Evolutionary conservation across 2,329 filamentous ascomycete genomes (phyloP), one percentile per base, ranked within the genome.

Genomic region (Zymoseptoria pseudotritici): DNA sequence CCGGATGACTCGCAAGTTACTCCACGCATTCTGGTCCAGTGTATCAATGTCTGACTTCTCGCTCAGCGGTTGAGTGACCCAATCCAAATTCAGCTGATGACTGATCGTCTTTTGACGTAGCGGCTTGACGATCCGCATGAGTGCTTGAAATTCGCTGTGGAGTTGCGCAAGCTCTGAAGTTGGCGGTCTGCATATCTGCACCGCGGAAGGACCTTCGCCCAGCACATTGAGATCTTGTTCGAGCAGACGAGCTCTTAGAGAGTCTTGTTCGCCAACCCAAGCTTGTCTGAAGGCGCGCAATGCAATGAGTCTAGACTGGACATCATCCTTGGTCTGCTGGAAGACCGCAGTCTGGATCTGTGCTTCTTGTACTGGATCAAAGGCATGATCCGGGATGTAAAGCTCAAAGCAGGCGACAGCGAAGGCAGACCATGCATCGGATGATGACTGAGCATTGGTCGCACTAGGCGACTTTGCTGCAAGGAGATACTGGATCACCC

Each of bases 361-460:
- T 6, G 82, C 75, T 55, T 77, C 78, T 36, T 86, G 72, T 1
- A 85, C 85, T 1, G 94, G 94, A 72, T 99, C 94, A 68, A 93
- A 94, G 3, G 89, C 83, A 65, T 87, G 86, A 72, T 96, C 88
- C 0, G 95, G 92, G 2, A 97, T 86, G 70, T 93, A 97, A 2
- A 97, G 80, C 63, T 83, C 83, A 54, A 97, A 79, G 49, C 87
- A 84, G 17, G 87, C 86, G 20, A 92, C 75, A 1, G 90, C 87
- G 61, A 96, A 86, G 55, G 88, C 81, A 26, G 91, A 80, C 85
- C 92, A 94, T 4, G 89, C 87, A 21, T 70, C 56, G 4, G 87
- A 75, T 20, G 84, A 81, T 5, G 52, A 21, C 10, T 20, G 36
- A 13, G 46, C 22, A 19, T 53, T 54, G n/a, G 24, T 31, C 10